Percentiles rank a stretch among this genome's conserved stretches.
These are phyloP conservation scores for Paecilomyces sp. DNA, from an alignment of 2,329 filamentous ascomycete species.

Conservation along the genomic window DNA sequence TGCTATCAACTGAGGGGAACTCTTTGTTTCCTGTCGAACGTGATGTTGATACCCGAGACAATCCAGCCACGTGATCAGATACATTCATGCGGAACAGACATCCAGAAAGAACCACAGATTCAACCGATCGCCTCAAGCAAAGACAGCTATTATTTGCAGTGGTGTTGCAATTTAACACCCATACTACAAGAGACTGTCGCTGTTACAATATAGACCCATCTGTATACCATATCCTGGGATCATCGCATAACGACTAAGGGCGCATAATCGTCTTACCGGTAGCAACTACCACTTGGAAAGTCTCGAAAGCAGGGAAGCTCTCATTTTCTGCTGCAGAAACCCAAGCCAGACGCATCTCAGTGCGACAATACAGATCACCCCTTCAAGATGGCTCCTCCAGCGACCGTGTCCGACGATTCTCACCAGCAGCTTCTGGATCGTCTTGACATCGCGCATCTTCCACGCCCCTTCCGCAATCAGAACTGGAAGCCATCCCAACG, in stretches of 20 bases:
- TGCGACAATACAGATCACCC: constrained; percentile 7
- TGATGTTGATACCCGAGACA: constrained; percentile 4
- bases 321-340: neutral
- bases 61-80: constrained; percentile 5
- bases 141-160: neutral
- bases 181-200: neutral
- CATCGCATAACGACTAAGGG: neutral
- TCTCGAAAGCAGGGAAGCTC: neutral
- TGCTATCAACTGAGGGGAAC: neutral
- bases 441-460: constrained; percentile 81
- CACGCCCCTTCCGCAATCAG: constrained; percentile 84
- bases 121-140: neutral
- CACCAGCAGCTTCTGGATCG: constrained; percentile 82
- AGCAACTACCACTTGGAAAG: neutral
- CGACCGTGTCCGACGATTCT: constrained; percentile 67
- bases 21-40: constrained; percentile 7
- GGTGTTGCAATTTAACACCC: neutral
- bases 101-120: neutral
- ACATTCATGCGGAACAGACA: neutral
- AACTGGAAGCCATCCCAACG: constrained; percentile 89
- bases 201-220: neutral
- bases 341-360: neutral
- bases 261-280: neutral
- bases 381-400: constrained; percentile 51
- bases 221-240: neutral